These are phyloP conservation scores for Colletotrichum echinochloae DNA, from an alignment of 2,329 filamentous ascomycete species.

Conservation along the genomic window DNA sequence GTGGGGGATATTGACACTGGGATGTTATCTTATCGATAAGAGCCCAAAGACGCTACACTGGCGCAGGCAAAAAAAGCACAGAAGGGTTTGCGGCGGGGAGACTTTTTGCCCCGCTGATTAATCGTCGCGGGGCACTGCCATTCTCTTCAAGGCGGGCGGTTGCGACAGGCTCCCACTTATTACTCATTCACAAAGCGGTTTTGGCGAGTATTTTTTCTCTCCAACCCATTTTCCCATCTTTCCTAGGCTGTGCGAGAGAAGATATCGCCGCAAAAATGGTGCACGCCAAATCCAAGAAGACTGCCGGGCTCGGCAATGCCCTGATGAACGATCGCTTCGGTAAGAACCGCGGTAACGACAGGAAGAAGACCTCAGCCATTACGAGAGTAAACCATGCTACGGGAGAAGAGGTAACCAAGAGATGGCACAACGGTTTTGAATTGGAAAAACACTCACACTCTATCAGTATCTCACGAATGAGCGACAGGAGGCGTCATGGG, in stretches of 20 bases:
- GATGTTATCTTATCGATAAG: slow-evolving; percentile 41
- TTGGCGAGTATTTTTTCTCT: slow-evolving; percentile 25
- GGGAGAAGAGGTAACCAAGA: slow-evolving; percentile 73
- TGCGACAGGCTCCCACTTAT: slow-evolving; percentile 38
- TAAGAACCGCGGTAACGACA: slow-evolving; percentile 87
- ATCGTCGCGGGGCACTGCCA: slow-evolving; percentile 43
- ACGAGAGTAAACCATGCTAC: slow-evolving; percentile 81
- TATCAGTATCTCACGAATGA: slow-evolving; percentile 87
- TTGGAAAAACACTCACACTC: slow-evolving; percentile 41
- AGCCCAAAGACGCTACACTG: neutral
- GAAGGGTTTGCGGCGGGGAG: slow-evolving; percentile 34
- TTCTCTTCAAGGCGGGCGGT: slow-evolving; percentile 35
- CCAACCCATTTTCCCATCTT: slow-evolving; percentile 13
- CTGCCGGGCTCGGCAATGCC: slow-evolving; percentile 93
- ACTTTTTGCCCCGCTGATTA: slow-evolving; percentile 45
- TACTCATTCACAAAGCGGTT: slow-evolving; percentile 36
- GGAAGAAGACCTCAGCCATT: slow-evolving; percentile 74
- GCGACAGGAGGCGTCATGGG: slow-evolving; percentile 91
- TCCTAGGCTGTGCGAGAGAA: neutral
- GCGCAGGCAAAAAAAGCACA: neutral
- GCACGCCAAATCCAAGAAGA: slow-evolving; percentile 91
- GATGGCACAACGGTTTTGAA: too few relatives aligned
- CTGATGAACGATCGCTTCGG: slow-evolving; percentile 99
- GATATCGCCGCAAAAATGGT: slow-evolving; percentile 59
- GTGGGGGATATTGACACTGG: slow-evolving; percentile 25